These are phyloP conservation scores for Gelatoporia subvermispora DNA, from an alignment of 768 basidiomycete genomes.

Conservation along the genomic window DNA sequence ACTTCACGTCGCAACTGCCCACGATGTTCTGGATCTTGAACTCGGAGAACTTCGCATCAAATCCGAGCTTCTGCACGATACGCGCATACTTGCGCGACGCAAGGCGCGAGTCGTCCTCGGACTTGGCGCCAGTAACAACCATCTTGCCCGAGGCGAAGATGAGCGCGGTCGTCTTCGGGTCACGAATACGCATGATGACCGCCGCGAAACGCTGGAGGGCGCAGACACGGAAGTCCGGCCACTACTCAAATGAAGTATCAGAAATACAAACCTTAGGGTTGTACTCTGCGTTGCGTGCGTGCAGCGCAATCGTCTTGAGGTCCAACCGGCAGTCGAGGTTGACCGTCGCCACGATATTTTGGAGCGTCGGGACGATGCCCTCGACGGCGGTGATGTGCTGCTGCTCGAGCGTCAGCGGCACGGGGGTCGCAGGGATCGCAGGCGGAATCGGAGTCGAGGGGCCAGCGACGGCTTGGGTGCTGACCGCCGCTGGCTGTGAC, in stretches of 20 bases:
- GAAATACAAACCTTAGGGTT: slow-evolving; percentile 94
- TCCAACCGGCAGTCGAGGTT: slow-evolving; percentile 96
- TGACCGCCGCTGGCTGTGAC: slow-evolving; percentile 22
- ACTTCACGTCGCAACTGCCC: slow-evolving; percentile 96
- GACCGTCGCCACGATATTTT: slow-evolving; percentile 99
- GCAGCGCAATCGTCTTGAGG: slow-evolving; percentile 96
- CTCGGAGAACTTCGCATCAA: slow-evolving; percentile 98
- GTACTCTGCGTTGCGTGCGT: slow-evolving; percentile 98
- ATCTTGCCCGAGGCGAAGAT: slow-evolving; percentile 99
- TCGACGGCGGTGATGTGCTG: slow-evolving; percentile 96
- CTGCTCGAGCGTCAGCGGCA: slow-evolving; percentile 78
- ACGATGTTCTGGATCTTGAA: slow-evolving; percentile 99
- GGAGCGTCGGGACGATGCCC: slow-evolving; percentile 97
- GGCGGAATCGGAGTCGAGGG: slow-evolving; percentile 48
- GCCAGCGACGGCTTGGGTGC: slow-evolving; percentile 42
- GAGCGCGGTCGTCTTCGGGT: slow-evolving; percentile 98
- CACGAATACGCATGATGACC: slow-evolving; percentile 99
- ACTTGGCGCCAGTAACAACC: slow-evolving; percentile 99
- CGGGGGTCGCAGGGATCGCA: slow-evolving; percentile 63
- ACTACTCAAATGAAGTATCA: slow-evolving; percentile 36
- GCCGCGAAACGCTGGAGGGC: slow-evolving; percentile 95
- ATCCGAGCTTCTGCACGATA: slow-evolving; percentile 98
- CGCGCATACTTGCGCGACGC: slow-evolving; percentile 98
- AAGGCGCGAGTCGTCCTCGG: slow-evolving; percentile 93
- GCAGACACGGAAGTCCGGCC: slow-evolving; percentile 58